A percentile compares a stretch with the other conserved stretches of the same genome.
These are phyloP conservation scores for Quercus lobata DNA, from an alignment of 331 rosid genomes.

Conservation along the genomic window DNA sequence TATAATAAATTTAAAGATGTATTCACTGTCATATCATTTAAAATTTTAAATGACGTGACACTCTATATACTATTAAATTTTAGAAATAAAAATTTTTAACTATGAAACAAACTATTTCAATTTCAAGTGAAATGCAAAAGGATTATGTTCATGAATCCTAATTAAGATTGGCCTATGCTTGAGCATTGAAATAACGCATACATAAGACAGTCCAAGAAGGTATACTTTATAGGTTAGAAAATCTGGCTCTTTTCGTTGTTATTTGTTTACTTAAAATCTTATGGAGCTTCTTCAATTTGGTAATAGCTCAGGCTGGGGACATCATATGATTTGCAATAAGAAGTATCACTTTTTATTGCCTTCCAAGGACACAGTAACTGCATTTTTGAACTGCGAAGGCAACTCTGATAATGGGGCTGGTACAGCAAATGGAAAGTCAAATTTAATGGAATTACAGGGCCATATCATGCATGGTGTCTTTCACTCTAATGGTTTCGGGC, in stretches of 20 bases:
- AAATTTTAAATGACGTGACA: too few species aligned
- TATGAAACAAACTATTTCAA: too few species aligned
- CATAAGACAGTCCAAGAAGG: too few species aligned
- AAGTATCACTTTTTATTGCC: constrained; percentile 80
- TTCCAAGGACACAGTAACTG: constrained; percentile 58
- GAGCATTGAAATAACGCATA: too few species aligned
- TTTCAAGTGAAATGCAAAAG: too few species aligned
- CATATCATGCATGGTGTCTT: constrained; percentile 90
- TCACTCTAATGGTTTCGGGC: constrained; percentile 93
- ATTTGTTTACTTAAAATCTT: not conserved
- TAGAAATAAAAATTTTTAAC: too few species aligned
- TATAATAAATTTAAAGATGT: too few species aligned
- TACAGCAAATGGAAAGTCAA: constrained; percentile 36
- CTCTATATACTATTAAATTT: too few species aligned
- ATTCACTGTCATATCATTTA: fast-evolving
- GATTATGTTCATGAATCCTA: too few species aligned
- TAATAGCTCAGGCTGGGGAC: constrained; percentile 68
- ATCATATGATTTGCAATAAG: constrained; percentile 78
- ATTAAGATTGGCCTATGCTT: too few species aligned
- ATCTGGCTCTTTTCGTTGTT: too few species aligned
- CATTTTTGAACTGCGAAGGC: constrained; percentile 46
- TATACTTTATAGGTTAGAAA: too few species aligned
- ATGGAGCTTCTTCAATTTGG: not conserved
- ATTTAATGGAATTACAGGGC: constrained; percentile 56
- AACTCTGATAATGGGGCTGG: constrained; percentile 15